Base-by-base conservation (phyloP, 768 basidiomycete genomes). In the Suillus ampliporus region DNA sequence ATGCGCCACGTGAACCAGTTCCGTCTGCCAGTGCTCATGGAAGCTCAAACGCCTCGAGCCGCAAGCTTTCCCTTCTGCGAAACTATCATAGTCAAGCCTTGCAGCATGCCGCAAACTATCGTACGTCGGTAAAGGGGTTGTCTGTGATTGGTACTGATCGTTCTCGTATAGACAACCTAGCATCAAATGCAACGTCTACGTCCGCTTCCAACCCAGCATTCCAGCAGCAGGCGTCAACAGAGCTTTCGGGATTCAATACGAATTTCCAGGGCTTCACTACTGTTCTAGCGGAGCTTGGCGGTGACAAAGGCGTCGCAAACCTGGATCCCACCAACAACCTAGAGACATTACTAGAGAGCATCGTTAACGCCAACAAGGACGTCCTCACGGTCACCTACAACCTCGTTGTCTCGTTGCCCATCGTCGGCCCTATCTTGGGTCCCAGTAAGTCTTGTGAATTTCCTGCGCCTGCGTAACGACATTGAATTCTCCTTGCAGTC, bases 301-400 rank as follows among this genome's bases (percentile, higher is more conserved):
- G 70, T 19, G 80, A 82, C 68, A 83, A 84, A 57, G 86, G 87
- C 19, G 77, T 84, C 38, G 82, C 75, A 31, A 78, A 84, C 73
- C 86, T 85, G 68, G 80, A 89, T 69, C 50, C 56, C 5, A 70
- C 67, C 34, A 76, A 81, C 66, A 69, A 72, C 31, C 47, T 87
- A 5, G 83, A 90, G 68, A 80, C 72, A 1, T 40, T 82, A 21
- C 61, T 90, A 53, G 87, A 88, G 71, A 69, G 81, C 19, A 41
- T 82, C 13, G 67, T 86, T 68, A 82, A 88, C 68, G 57, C 73
- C 37, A 68, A 77, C 75, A 90, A 90, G 73, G 65, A 82, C 37
- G 59, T 72, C 6, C 74, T 90, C 43, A 69, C 46, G 15, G 69
- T 68, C 37, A 68, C 78, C 34, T 60, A 68, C 57, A 65, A 19